Base-by-base conservation (phyloP, 192 early-diverging fungal species). In the Gaertneriomyces semiglobifer region DNA sequence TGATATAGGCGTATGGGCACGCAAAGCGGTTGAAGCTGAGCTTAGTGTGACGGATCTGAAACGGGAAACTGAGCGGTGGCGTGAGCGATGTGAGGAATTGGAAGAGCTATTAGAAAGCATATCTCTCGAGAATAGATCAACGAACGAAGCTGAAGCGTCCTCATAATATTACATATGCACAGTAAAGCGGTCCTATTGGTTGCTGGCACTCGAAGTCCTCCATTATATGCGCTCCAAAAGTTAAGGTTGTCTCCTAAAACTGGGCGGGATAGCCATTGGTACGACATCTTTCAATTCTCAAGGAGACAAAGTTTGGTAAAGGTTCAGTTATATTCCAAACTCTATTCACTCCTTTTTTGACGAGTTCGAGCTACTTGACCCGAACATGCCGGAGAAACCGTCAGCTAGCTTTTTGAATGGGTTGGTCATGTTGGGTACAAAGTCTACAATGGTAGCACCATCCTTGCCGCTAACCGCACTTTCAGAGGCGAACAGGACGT, bases 331-430 rank as follows among this genome's bases (percentile, higher is more conserved):
- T 2, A 33, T 33, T 50, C 16, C 48, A 18, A 18, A 50, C 48
- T 50, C 48, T 50, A 50, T 50, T 50, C 48, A n/a, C 48, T 50
- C 48, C 48, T 50, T 50, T 50, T 50, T 50, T 57, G 89, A 89
- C 43, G 75, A 63, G 8, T 76, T 90, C 39, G 76, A 33, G 2
- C 25, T 33, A 33, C 25, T 33, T 33, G 25, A 33, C 25, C 25
- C 25, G 25, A 33, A 33, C 25, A 33, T 33, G 25, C 2, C 25
- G 25, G 0, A 2, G 25, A 33, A 33, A 33, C 25, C 25, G 25
- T 33, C 25, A 33, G 25, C 25, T 33, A 33, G 25, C 25, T 33
- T 33, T 33, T 33, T 33, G 25, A 57, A 57, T 4, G 55, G 20
- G 38, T 33, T 38, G 16, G 16, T 3, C 16, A 57, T 38, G 4